A percentile compares a stretch with the other conserved stretches of the same genome.
These are phyloP conservation scores for Mycosarcoma maydis DNA, from an alignment of 1,284 basidiomycete species.

Conservation along the genomic window DNA sequence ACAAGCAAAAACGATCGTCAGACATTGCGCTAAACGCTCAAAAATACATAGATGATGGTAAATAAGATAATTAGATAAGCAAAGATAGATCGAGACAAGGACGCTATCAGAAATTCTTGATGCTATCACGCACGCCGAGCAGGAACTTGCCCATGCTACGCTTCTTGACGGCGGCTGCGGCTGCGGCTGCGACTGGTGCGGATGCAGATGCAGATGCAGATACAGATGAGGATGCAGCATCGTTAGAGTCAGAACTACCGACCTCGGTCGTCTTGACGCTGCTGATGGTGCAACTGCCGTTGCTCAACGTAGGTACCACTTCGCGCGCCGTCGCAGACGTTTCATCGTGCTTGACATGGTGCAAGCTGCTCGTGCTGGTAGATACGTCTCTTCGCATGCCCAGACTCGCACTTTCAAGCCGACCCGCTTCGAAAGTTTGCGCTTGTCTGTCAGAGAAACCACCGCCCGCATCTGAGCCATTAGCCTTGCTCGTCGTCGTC, in stretches of 20 bases:
- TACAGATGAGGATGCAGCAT: too few species aligned
- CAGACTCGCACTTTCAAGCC: not conserved
- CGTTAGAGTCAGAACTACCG: not conserved
- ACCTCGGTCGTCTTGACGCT: conserved; percentile 1
- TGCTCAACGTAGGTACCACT: conserved; percentile 5
- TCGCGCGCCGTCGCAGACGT: not conserved
- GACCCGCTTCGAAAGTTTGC: not conserved
- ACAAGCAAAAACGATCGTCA: too few species aligned
- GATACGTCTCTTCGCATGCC: conserved; percentile 31
- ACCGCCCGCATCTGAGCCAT: not conserved
- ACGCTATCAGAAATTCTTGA: conserved; percentile 39
- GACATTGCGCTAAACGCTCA: too few species aligned
- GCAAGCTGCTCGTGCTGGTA: conserved; percentile 34
- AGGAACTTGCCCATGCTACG: conserved; percentile 46
- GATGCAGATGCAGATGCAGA: too few species aligned
- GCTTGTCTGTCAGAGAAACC: not conserved
- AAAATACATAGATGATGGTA: not conserved
- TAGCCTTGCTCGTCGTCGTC: conserved; percentile 1
- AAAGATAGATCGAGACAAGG: not conserved
- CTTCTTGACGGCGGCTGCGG: conserved; percentile 22
- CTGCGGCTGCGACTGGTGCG: conserved; percentile 1
- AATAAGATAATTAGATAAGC: not conserved
- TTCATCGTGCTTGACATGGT: conserved; percentile 3
- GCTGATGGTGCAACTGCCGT: conserved; percentile 7
- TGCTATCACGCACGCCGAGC: conserved; percentile 39